Percentiles rank a stretch among this genome's conserved stretches.
Evolutionary conservation across 108 stramenopile genomes (phyloP).

Genomic region (Discostella stelligeroides): DNA sequence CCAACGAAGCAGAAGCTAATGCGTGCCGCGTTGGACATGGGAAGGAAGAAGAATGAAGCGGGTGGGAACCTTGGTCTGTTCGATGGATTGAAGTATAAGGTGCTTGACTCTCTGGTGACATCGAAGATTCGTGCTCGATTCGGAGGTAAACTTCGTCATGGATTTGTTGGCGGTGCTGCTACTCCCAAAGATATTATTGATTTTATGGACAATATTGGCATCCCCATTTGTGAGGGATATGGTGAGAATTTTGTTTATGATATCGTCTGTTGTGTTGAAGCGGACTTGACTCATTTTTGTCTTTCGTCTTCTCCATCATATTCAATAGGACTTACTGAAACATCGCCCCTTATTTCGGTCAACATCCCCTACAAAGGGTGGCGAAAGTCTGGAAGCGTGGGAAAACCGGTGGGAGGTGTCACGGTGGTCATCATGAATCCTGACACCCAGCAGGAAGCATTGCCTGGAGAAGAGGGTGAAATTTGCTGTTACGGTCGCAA

Average conservation of each 20-base stretch:
- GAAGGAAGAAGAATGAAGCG: constrained; percentile 57
- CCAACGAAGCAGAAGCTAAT: constrained; percentile 79
- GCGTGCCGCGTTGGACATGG: constrained; percentile 75
- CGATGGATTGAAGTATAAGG: constrained; percentile 57
- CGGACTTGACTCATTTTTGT: background rate
- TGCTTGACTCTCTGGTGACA: constrained; percentile 83
- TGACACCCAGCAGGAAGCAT: constrained; percentile 55
- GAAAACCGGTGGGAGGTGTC: constrained; percentile 65
- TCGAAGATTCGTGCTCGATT: constrained; percentile 91
- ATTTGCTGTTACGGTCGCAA: constrained; percentile 91
- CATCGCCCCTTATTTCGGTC: constrained; percentile 71
- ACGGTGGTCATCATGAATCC: constrained; percentile 65
- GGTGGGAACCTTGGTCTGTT: constrained; percentile 60
- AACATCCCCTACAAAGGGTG: constrained; percentile 48
- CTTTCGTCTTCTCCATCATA: background rate
- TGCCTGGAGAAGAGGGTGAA: constrained; percentile 88
- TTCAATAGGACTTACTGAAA: constrained; percentile 81
- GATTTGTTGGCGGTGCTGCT: constrained; percentile 91
- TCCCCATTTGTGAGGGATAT: constrained; percentile 91
- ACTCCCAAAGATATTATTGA: constrained; percentile 86
- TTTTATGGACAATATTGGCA: constrained; percentile 95
- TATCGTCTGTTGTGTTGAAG: background rate
- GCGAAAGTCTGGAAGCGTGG: constrained; percentile 59
- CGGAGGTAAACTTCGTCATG: constrained; percentile 87
- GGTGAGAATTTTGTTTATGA: constrained; percentile 27